Evolutionary conservation across 176 grass and related monocot species (phyloP).

Genomic region (Rhynchospora tenuis): DNA sequence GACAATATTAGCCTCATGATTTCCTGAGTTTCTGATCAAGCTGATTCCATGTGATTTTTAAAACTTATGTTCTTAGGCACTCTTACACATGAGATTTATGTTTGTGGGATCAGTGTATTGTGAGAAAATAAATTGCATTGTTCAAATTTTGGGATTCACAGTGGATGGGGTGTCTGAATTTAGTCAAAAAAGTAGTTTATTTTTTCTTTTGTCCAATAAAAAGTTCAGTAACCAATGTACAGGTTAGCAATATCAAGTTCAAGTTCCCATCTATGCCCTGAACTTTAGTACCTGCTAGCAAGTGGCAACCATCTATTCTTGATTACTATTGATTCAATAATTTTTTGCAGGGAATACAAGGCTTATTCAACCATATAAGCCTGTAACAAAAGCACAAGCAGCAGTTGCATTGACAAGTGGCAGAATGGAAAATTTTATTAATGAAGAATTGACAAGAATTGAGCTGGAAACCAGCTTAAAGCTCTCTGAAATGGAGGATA

Average conservation of each 20-base stretch:
- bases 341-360: conserved; percentile 79
- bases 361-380: conserved; percentile 75
- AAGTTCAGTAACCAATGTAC: conserved; percentile 11
- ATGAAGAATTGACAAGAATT: conserved; percentile 55
- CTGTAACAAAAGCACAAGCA: conserved; percentile 87
- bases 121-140: conserved; percentile 4
- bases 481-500: conserved; percentile 64
- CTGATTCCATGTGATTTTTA: neutral
- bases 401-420: conserved; percentile 76
- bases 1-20: neutral
- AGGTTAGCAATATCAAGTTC: neutral
- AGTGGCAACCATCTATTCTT: conserved; percentile 10
- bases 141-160: neutral
- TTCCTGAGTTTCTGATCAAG: neutral
- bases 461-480: conserved; percentile 52
- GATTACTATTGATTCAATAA: conserved; percentile 17
- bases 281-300: neutral
- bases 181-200: neutral
- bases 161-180: neutral
- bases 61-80: neutral
- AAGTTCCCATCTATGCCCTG: neutral
- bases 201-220: neutral
- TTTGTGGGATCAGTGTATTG: neutral
- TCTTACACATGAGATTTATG: neutral
- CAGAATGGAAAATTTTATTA: conserved; percentile 63